A percentile compares a stretch with the other conserved stretches of the same genome.
phyloP scores from a whole-genome alignment of 2,329 filamentous ascomycete genomes.

The Alternaria alternata region DNA sequence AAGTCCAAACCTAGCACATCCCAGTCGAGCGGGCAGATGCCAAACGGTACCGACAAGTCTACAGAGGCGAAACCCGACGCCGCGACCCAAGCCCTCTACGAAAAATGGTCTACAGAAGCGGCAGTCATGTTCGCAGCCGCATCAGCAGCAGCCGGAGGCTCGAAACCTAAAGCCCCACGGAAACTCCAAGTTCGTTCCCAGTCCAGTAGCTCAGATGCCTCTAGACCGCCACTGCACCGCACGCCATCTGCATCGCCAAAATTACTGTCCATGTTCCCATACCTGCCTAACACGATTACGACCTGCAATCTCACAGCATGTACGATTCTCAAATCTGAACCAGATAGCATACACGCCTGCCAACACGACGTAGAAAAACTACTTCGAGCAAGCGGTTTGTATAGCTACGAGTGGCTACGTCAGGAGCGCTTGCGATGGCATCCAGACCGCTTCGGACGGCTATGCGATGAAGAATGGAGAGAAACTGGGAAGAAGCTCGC shows the following conservation, averaged over 20 bases:
- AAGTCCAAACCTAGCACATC: conserved; percentile 27
- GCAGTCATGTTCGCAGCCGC: conserved; percentile 39
- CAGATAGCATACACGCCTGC: conserved; percentile 40
- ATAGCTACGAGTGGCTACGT: conserved; percentile 47
- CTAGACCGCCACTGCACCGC: conserved; percentile 36
- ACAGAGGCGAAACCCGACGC: conserved; percentile 25
- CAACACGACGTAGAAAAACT: conserved; percentile 46
- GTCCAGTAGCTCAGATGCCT: conserved; percentile 26
- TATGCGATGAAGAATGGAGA: conserved; percentile 44
- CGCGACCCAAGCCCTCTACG: conserved; percentile 36
- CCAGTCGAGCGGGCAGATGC: conserved; percentile 4
- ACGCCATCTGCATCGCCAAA: conserved; percentile 40
- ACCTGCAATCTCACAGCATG: conserved; percentile 37
- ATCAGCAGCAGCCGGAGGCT: conserved; percentile 28
- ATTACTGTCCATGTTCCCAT: conserved; percentile 41
- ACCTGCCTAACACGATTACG: conserved; percentile 35
- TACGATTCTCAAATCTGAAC: conserved; percentile 31
- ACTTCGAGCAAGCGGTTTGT: conserved; percentile 42
- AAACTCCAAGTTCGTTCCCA: conserved; percentile 44
- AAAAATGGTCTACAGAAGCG: conserved; percentile 42
- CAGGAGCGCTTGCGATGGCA: conserved; percentile 49
- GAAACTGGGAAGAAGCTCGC: conserved; percentile 42
- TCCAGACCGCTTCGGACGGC: conserved; percentile 47
- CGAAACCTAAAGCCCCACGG: conserved; percentile 24
- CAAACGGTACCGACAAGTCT: neutral